These are phyloP conservation scores for Gossypium turneri DNA, from an alignment of 345 rosid species.

Conservation along the genomic window DNA sequence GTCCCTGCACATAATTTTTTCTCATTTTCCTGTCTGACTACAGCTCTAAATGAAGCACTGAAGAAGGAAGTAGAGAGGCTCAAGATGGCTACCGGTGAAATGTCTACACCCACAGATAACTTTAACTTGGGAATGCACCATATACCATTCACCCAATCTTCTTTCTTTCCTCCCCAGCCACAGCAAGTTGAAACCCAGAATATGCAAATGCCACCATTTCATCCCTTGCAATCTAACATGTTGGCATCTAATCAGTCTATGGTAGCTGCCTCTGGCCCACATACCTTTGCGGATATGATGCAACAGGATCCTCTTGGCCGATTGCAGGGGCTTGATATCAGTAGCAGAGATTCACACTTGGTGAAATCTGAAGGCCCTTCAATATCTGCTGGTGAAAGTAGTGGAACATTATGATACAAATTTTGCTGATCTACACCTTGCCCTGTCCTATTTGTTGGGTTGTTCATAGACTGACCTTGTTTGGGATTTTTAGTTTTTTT, in stretches of 20 bases:
- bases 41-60: constrained; percentile 79
- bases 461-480: constrained; percentile 57
- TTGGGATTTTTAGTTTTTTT: constrained; percentile 19
- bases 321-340: constrained; percentile 81
- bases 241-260: constrained; percentile 35
- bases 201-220: constrained; percentile 53
- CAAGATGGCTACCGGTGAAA: constrained; percentile 69
- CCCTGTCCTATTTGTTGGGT: constrained; percentile 27
- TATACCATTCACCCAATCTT: constrained; percentile 41
- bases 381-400: constrained; percentile 68
- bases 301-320: constrained; percentile 67
- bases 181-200: constrained; percentile 37
- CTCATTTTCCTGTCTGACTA: constrained; percentile 8
- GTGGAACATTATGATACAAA: constrained; percentile 48
- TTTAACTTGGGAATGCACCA: constrained; percentile 71
- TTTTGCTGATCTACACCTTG: constrained; percentile 10
- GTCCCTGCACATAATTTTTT: neutral
- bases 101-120: constrained; percentile 49
- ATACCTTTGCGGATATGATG: constrained; percentile 51
- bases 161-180: constrained; percentile 44
- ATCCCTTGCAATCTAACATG: constrained; percentile 46
- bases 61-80: constrained; percentile 92
- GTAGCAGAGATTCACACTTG: constrained; percentile 48
- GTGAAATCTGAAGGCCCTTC: constrained; percentile 68
- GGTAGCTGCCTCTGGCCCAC: constrained; percentile 33